Evolutionary conservation across 345 rosid genomes (phyloP).

Genomic region (Conringia planisiliqua): DNA sequence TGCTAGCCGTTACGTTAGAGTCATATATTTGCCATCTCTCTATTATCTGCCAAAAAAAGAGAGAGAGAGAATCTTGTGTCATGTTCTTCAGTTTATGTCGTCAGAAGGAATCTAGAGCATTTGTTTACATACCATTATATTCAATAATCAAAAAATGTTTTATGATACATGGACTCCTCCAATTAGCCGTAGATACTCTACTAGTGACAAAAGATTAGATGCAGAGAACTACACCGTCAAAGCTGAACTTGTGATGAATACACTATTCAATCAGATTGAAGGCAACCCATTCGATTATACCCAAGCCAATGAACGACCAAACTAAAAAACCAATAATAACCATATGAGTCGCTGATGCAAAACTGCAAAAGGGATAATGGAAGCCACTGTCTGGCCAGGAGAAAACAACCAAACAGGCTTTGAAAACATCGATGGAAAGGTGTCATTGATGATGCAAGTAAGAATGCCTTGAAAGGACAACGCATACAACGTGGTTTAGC

Average conservation of each 20-base stretch:
- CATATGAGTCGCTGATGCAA: not conserved
- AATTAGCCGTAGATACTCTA: not conserved
- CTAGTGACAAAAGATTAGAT: not conserved
- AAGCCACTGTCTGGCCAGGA: not conserved
- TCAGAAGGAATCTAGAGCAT: conserved; percentile 1
- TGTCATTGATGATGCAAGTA: not conserved
- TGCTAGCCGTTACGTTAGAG: conserved; percentile 15
- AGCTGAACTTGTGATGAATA: not conserved
- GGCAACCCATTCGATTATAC: not conserved
- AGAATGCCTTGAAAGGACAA: not conserved
- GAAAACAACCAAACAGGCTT: not conserved
- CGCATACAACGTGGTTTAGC: not conserved
- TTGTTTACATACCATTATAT: not conserved
- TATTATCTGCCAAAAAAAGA: not conserved
- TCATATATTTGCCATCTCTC: conserved; percentile 18
- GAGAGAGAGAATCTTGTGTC: conserved; percentile 17
- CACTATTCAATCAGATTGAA: not conserved
- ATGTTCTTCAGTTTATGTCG: conserved; percentile 10
- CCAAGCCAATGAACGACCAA: conserved; percentile 1
- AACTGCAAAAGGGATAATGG: not conserved
- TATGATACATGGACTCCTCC: not conserved
- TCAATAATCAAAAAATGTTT: not conserved
- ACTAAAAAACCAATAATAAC: not conserved
- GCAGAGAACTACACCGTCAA: not conserved
- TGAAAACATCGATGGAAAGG: not conserved